Conservation (phyloP, 225 moss, liverwort and hornwort genomes). For the Rhytidiadelphus loreus region DNA sequence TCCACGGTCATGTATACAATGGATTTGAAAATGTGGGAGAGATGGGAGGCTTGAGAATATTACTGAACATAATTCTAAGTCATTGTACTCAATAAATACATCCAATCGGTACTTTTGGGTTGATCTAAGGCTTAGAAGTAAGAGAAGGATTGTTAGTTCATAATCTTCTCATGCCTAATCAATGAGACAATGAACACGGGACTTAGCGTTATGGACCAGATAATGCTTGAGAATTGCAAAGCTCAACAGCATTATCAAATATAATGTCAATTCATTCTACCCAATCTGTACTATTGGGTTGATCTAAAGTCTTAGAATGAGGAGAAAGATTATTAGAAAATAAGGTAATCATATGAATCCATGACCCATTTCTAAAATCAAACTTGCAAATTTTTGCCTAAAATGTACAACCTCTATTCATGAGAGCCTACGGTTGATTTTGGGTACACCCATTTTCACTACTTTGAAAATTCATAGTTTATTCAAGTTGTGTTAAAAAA, state of each 20-base stretch:
- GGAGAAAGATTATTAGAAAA: background rate
- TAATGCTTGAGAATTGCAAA: background rate
- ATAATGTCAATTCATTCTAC: background rate
- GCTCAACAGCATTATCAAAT: background rate
- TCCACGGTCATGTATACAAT: background rate
- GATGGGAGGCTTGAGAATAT: background rate
- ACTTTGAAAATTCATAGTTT: background rate
- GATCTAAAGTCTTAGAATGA: background rate
- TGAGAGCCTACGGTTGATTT: background rate
- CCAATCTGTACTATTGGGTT: background rate
- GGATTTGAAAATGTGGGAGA: background rate
- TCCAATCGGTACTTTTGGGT: background rate
- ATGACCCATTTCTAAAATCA: background rate
- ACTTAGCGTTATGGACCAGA: background rate
- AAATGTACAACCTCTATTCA: background rate
- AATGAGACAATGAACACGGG: background rate
- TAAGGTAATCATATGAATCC: background rate
- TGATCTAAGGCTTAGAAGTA: background rate
- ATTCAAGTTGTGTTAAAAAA: background rate
- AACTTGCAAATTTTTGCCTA: background rate
- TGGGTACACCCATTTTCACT: background rate
- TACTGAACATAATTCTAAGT: background rate
- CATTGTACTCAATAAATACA: background rate
- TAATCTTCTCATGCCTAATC: background rate
- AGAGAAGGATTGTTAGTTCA: background rate